phyloP scores from a whole-genome alignment of 805 yeast genomes.

The Middelhovenomyces tepae region DNA sequence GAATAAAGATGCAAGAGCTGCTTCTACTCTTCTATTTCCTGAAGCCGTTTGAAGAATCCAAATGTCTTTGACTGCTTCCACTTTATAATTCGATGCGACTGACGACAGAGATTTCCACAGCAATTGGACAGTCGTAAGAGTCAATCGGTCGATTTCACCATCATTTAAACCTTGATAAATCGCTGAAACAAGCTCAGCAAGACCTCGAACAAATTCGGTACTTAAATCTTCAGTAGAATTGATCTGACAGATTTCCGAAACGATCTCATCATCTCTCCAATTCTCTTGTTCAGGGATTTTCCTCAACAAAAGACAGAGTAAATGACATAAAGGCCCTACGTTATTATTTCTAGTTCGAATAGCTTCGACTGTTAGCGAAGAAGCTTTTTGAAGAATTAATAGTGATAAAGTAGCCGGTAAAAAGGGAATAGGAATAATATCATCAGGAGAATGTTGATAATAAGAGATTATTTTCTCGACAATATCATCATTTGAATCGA shows the following conservation, averaged over 20 bases:
- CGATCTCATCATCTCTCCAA: conserved; percentile 31
- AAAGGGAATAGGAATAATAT: conserved; percentile 12
- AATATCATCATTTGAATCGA: conserved; percentile 14
- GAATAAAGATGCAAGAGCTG: conserved; percentile 55
- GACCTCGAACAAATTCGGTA: no score
- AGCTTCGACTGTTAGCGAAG: conserved; percentile 8
- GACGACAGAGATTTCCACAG: conserved; percentile 50
- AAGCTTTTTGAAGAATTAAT: conserved; percentile 4
- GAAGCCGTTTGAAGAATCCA: conserved; percentile 50
- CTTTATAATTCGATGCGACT: conserved; percentile 49
- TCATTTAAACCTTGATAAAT: conserved; percentile 25
- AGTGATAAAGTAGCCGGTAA: conserved; percentile 12
- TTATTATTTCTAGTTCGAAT: conserved; percentile 1
- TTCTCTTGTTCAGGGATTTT: conserved; percentile 36
- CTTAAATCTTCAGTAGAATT: no score
- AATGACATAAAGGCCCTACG: conserved; percentile 3
- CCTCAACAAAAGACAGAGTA: conserved; percentile 28
- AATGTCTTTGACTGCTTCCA: conserved; percentile 58
- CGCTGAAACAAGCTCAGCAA: conserved; percentile 33
- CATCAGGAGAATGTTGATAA: conserved; percentile 21
- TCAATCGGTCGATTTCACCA: conserved; percentile 30
- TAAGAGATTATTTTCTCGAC: conserved; percentile 27
- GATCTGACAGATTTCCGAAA: conserved; percentile 19
- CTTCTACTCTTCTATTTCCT: conserved; percentile 53
- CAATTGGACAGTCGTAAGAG: conserved; percentile 35